A percentile compares a stretch with the other conserved stretches of the same genome.
phyloP scores from a whole-genome alignment of 1,139 yeast genomes.

The Pichia sp. region DNA sequence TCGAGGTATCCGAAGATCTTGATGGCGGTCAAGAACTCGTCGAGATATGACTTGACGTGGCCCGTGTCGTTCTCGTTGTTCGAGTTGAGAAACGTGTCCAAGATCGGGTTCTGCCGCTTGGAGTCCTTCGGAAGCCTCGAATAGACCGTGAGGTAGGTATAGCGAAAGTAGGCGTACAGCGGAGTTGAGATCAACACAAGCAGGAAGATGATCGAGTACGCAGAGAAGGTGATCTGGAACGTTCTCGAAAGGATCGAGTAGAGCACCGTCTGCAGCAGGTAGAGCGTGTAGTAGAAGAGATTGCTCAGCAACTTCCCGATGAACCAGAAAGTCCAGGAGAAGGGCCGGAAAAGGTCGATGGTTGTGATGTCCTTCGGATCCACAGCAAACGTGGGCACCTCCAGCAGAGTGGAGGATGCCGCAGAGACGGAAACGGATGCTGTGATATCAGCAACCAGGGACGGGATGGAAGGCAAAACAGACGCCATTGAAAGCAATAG shows the following conservation, averaged over 20 bases:
- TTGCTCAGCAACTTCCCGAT: slow-evolving; percentile 19
- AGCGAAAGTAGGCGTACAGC: slow-evolving; percentile 42
- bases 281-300: slow-evolving; percentile 17
- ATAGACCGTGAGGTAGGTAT: slow-evolving; percentile 48
- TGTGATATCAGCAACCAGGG: no score
- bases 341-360: slow-evolving; percentile 1
- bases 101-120: slow-evolving; percentile 40
- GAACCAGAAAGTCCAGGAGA: slow-evolving; percentile 22
- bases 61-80: slow-evolving; percentile 35
- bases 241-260: slow-evolving; percentile 25
- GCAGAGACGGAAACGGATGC: background rate
- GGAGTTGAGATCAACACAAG: slow-evolving; percentile 23
- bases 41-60: slow-evolving; percentile 58
- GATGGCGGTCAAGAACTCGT: slow-evolving; percentile 85
- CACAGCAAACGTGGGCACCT: background rate
- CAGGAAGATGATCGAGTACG: slow-evolving; percentile 28
- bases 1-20: slow-evolving; percentile 93
- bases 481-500: no score
- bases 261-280: slow-evolving; percentile 22
- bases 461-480: no score
- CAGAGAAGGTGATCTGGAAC: slow-evolving; percentile 30
- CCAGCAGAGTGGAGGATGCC: background rate
- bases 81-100: slow-evolving; percentile 40
- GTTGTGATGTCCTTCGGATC: background rate
- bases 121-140: slow-evolving; percentile 50